Conservation (phyloP, 78 protist genomes). For the Mastigamoeba balamuthi region DNA sequence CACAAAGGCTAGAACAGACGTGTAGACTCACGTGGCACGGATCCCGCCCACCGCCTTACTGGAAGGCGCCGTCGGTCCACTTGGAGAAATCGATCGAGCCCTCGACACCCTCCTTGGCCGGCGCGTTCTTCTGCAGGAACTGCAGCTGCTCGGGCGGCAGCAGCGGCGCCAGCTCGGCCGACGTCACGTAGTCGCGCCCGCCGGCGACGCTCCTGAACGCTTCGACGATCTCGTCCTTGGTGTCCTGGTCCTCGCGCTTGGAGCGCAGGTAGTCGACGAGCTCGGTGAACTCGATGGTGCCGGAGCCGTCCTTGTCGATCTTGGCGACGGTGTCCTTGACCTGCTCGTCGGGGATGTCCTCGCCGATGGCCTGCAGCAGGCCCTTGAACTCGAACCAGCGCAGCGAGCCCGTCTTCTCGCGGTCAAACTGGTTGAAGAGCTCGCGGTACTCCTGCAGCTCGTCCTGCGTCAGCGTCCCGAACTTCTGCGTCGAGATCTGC, state of each 20-base stretch:
- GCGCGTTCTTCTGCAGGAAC: neutral
- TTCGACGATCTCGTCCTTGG: constrained; percentile 20
- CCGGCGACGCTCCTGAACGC: constrained; percentile 50
- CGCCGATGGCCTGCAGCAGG: constrained; percentile 34
- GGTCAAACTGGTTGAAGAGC: neutral
- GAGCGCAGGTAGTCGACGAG: constrained; percentile 30
- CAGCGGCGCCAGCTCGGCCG: constrained; percentile 4
- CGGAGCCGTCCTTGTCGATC: constrained; percentile 11
- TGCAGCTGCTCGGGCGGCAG: neutral
- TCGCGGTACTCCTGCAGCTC: neutral
- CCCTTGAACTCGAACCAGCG: constrained; percentile 30
- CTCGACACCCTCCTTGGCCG: neutral
- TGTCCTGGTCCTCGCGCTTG: constrained; percentile 20
- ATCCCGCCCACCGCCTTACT: too few relatives aligned
- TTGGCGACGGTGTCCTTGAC: neutral
- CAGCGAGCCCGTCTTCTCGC: neutral
- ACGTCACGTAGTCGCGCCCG: constrained; percentile 28
- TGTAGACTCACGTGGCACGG: too few relatives aligned
- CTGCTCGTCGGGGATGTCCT: constrained; percentile 45
- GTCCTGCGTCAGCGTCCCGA: neutral
- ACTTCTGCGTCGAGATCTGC: neutral
- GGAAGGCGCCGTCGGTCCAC: neutral
- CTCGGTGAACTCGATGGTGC: constrained; percentile 23
- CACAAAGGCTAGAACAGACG: too few relatives aligned
- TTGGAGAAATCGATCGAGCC: neutral